Evolutionary conservation across 306 rosid genomes (phyloP).

Genomic region (Comarum palustre): DNA sequence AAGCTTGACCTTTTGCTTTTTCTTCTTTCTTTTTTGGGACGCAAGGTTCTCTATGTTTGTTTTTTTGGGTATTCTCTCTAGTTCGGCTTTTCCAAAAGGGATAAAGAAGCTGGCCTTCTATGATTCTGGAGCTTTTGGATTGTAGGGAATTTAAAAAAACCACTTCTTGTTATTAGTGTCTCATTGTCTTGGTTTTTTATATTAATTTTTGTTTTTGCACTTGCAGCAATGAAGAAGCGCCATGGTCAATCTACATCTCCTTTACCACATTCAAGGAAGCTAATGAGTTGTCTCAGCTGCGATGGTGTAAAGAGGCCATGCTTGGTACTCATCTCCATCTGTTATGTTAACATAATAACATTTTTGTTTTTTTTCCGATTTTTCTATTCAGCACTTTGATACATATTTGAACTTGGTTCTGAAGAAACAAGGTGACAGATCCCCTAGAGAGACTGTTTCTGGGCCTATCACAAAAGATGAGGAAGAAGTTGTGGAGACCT

Average conservation of each 20-base stretch:
- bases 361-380: slow-evolving; percentile 13
- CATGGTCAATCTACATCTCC: slow-evolving; percentile 46
- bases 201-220: not conserved
- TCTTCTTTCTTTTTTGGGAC: slow-evolving; percentile 30
- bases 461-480: slow-evolving; percentile 76
- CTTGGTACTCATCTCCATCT: slow-evolving; percentile 31
- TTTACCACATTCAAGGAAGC: slow-evolving; percentile 50
- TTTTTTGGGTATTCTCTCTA: slow-evolving; percentile 20
- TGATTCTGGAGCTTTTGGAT: slow-evolving; percentile 24
- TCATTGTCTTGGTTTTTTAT: not conserved
- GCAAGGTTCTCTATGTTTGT: slow-evolving; percentile 29
- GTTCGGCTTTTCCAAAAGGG: slow-evolving; percentile 22
- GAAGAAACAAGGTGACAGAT: slow-evolving; percentile 50
- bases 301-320: slow-evolving; percentile 41
- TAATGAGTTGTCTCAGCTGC: slow-evolving; percentile 30
- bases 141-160: not conserved
- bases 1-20: slow-evolving; percentile 37
- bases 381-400: slow-evolving; percentile 11
- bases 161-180: not conserved
- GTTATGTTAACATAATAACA: slow-evolving; percentile 18
- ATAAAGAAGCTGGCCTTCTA: slow-evolving; percentile 27
- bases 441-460: slow-evolving; percentile 29
- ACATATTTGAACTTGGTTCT: slow-evolving; percentile 30
- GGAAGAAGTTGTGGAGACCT: slow-evolving; percentile 82
- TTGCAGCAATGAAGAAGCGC: slow-evolving; percentile 74